Conservation (phyloP, 805 yeast species). For the Ogataea nitratoaversa region DNA sequence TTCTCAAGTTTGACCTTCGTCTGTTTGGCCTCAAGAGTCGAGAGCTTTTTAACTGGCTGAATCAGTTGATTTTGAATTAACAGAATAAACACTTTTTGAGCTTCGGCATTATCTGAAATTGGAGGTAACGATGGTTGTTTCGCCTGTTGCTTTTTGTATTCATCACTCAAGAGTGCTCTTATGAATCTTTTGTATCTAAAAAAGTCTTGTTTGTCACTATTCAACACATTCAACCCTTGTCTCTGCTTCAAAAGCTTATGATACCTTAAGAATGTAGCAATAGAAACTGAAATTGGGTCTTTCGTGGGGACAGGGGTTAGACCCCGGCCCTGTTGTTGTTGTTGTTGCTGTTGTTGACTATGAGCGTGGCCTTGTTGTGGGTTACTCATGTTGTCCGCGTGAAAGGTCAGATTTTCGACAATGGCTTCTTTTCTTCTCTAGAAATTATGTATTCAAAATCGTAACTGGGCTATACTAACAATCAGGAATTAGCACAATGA, state of each 20-base stretch:
- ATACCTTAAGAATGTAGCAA: slow-evolving; percentile 70
- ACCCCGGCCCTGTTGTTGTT: slow-evolving; percentile 13
- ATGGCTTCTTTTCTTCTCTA: too few relatives aligned
- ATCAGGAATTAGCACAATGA: too few relatives aligned
- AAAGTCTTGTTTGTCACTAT: slow-evolving; percentile 70
- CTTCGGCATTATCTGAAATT: slow-evolving; percentile 49
- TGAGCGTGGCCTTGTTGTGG: too few relatives aligned
- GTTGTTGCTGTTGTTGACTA: neutral
- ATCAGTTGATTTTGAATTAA: slow-evolving; percentile 72
- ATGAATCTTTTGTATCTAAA: slow-evolving; percentile 82
- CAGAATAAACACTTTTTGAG: slow-evolving; percentile 57
- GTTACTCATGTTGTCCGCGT: too few relatives aligned
- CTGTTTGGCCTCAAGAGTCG: slow-evolving; percentile 60
- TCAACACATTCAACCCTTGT: slow-evolving; percentile 57
- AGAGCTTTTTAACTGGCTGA: slow-evolving; percentile 71
- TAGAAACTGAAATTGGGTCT: slow-evolving; percentile 56
- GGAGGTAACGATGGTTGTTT: slow-evolving; percentile 38
- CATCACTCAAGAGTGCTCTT: slow-evolving; percentile 72
- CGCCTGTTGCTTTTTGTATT: slow-evolving; percentile 43
- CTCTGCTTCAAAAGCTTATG: slow-evolving; percentile 72
- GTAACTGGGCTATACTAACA: too few relatives aligned
- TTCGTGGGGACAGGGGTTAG: slow-evolving; percentile 23
- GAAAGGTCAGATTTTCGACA: too few relatives aligned
- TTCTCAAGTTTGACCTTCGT: slow-evolving; percentile 61
- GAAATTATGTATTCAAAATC: too few relatives aligned